Base-by-base conservation (phyloP, 2,329 filamentous ascomycete species). In the Neoscytalidium dimidiatum region DNA sequence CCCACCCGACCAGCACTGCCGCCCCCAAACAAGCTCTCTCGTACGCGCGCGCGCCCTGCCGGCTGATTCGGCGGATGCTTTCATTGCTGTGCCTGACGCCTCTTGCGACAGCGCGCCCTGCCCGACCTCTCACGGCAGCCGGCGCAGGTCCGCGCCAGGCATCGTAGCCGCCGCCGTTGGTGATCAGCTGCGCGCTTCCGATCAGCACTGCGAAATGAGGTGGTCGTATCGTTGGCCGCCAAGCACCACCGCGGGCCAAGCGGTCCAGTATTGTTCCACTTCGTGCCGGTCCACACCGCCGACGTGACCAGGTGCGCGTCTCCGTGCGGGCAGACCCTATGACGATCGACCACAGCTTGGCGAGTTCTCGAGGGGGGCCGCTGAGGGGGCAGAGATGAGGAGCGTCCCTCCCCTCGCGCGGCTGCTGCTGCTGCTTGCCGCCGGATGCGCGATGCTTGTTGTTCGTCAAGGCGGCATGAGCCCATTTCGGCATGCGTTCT, bases 261-360 rank as follows among this genome's bases (percentile, higher is more conserved):
- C 64, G 66, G 49, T 62, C 60, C 58, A 65, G 63, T 71, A 69
- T 71, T 72, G 66, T 51, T 51, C 58, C 58, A 62, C 58, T 62
- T 62, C 11, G 31, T 51, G 19, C 46, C 41, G 44, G 19, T 49
- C 58, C 46, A 41, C 58, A 62, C 46, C 58, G 44, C 44, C 58
- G 31, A 33, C 23, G 31, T 28, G 35, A 44, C 57, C 44, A n/a
- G n/a, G n/a, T n/a, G n/a, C n/a, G n/a, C 21, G 28, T 46, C 29
- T 26, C 41, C 29, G 43, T 49, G 43, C 21, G 58, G 43, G 33
- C 44, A 35, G 31, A 21, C 58, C 58, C 58, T 62, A 62, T 62
- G 58, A 62, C 58, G 58, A 62, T 62, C 58, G 58, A 51, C 58
- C 38, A 11, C 56, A 28, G 17, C 43, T 46, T 44, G 41, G 26